Evolutionary conservation across 2,329 filamentous ascomycete species (phyloP).

Genomic region (Claviceps arundinis): DNA sequence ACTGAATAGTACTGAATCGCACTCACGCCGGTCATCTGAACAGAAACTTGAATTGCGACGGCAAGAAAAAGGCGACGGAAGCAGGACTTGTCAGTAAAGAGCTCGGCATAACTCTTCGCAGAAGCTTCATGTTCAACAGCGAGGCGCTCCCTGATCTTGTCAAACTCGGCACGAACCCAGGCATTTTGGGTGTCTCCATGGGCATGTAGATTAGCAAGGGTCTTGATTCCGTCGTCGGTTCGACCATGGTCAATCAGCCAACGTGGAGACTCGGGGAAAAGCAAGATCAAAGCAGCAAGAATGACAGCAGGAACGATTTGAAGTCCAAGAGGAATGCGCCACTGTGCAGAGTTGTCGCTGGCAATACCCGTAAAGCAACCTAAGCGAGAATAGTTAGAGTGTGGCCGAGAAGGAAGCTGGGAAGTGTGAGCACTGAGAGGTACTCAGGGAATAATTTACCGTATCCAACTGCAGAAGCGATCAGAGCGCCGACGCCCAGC

Average conservation of each 20-base stretch:
- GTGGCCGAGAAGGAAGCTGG: no score
- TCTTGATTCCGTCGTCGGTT: neutral
- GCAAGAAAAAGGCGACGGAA: neutral
- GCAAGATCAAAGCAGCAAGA: neutral
- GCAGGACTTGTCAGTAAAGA: slow-evolving; percentile 1
- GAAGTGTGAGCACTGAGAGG: neutral
- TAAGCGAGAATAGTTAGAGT: neutral
- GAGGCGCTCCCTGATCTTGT: neutral
- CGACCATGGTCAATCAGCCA: neutral
- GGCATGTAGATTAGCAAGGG: neutral
- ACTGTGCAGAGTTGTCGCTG: neutral
- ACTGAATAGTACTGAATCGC: neutral
- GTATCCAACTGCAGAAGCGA: neutral
- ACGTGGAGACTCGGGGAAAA: neutral
- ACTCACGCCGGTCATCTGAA: neutral
- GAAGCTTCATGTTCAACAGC: neutral
- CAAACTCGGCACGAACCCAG: neutral
- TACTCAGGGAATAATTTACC: neutral
- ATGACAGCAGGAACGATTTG: neutral
- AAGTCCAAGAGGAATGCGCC: neutral
- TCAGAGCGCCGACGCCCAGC: neutral
- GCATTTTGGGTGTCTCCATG: neutral
- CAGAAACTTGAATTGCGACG: neutral
- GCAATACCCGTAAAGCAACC: neutral
- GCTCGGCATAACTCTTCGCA: neutral